Percentiles rank a stretch among this genome's conserved stretches.
These are phyloP conservation scores for Entomortierella chlamydospora DNA, from an alignment of 192 early-diverging fungal species.

Conservation along the genomic window DNA sequence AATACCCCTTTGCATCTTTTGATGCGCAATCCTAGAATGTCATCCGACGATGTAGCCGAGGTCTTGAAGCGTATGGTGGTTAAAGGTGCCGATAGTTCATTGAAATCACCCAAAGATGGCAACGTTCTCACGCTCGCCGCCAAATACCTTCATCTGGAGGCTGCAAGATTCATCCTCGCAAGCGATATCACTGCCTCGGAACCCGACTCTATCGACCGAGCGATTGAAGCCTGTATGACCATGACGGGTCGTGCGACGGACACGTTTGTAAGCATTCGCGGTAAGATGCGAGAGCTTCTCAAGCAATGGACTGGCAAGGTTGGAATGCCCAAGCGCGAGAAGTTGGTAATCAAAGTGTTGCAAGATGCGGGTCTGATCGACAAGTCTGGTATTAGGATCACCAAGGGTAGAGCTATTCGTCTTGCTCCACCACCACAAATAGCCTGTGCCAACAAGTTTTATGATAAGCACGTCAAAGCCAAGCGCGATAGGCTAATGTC, in stretches of 20 bases:
- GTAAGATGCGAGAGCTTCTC: conserved; percentile 38
- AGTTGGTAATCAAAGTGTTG: conserved; percentile 21
- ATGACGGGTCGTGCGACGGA: conserved; percentile 49
- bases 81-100: conserved; percentile 45
- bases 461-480: conserved; percentile 31
- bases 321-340: conserved; percentile 15
- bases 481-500: conserved; percentile 19
- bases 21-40: conserved; percentile 95
- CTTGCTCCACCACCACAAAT: conserved; percentile 17
- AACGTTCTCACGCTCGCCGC: conserved; percentile 41
- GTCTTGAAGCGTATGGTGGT: conserved; percentile 31
- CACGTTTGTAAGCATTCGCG: conserved; percentile 39
- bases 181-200: conserved; percentile 30
- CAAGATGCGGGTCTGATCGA: conserved; percentile 30
- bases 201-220: conserved; percentile 36
- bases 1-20: conserved; percentile 64
- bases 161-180: conserved; percentile 11
- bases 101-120: conserved; percentile 23
- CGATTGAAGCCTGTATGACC: conserved; percentile 49
- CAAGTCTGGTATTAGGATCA: conserved; percentile 5
- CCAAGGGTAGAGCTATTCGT: conserved; percentile 2
- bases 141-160: conserved; percentile 50
- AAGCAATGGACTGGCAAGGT: conserved; percentile 47
- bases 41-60: conserved; percentile 72
- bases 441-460: conserved; percentile 23